Conservation (phyloP, 345 rosid species). For the Camelina sativa region DNA sequence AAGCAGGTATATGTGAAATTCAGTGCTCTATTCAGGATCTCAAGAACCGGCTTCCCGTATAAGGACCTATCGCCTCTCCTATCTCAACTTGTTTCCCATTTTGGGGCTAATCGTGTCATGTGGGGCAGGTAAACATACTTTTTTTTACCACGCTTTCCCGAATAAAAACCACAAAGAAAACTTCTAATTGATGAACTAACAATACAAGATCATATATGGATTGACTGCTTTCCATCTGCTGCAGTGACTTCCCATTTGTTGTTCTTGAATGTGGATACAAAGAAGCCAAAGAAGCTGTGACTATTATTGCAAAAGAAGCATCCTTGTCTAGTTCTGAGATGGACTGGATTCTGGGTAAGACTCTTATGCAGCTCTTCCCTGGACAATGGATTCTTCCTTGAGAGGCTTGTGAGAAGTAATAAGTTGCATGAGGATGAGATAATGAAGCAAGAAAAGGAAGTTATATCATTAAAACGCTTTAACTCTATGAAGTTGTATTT, state of each 20-base stretch:
- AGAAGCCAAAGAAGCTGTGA: constrained; percentile 73
- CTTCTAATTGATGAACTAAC: constrained; percentile 11
- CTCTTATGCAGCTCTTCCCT: constrained; percentile 66
- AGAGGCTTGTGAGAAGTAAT: constrained; percentile 18
- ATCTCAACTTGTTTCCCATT: constrained; percentile 62
- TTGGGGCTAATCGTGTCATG: constrained; percentile 80
- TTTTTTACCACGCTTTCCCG: background rate
- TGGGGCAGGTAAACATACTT: constrained; percentile 77
- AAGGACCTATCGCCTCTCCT: constrained; percentile 63
- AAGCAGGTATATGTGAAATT: constrained; percentile 79
- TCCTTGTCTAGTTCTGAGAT: constrained; percentile 65
- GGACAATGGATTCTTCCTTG: constrained; percentile 58
- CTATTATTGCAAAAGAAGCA: constrained; percentile 53
- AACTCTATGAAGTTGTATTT: background rate
- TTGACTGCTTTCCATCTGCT: constrained; percentile 21
- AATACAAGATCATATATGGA: constrained; percentile 7
- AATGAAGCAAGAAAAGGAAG: constrained; percentile 13
- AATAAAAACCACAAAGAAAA: background rate
- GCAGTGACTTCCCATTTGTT: constrained; percentile 88
- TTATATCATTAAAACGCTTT: constrained; percentile 22
- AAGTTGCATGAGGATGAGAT: constrained; percentile 11
- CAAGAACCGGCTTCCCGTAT: constrained; percentile 69
- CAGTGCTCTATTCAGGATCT: constrained; percentile 88
- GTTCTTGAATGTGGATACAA: constrained; percentile 86
- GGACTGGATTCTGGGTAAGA: constrained; percentile 77